These are phyloP conservation scores for Alternaria rosae DNA, from an alignment of 2,329 filamentous ascomycete genomes.

Conservation along the genomic window DNA sequence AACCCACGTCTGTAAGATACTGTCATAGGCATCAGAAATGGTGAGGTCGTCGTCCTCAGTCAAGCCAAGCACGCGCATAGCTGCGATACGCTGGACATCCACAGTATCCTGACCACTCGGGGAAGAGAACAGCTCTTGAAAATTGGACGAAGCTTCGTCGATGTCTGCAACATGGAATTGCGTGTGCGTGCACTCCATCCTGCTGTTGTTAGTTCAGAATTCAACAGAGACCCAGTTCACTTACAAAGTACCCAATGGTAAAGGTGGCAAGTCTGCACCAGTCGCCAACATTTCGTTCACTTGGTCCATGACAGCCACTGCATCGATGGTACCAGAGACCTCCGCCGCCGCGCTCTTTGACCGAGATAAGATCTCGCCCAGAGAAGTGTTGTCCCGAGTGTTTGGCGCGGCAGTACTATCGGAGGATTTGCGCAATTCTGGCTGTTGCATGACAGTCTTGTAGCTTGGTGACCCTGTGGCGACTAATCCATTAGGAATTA, in stretches of 20 bases:
- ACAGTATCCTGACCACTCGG: constrained; percentile 1
- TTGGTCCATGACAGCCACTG: constrained; percentile 19
- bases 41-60: constrained; percentile 15
- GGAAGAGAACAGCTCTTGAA: constrained; percentile 27
- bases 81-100: constrained; percentile 27
- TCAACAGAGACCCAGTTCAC: not conserved
- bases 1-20: constrained; percentile 42
- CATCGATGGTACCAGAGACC: constrained; percentile 11
- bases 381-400: constrained; percentile 13
- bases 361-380: constrained; percentile 26
- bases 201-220: constrained; percentile 14
- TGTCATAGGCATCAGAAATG: constrained; percentile 40
- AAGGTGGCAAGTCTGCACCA: constrained; percentile 3
- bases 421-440: not conserved
- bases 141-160: constrained; percentile 36
- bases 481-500: constrained; percentile 36
- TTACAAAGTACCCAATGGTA: constrained; percentile 35
- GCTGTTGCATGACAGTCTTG: constrained; percentile 16
- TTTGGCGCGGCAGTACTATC: not conserved
- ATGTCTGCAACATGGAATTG: constrained; percentile 36
- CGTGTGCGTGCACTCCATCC: constrained; percentile 30
- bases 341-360: not conserved
- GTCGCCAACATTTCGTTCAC: constrained; percentile 21
- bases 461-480: constrained; percentile 13
- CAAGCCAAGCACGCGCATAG: constrained; percentile 22